Evolutionary conservation across 306 rosid genomes (phyloP), one percentile per base, ranked within the genome.

Genomic region (Prunus dulcis): DNA sequence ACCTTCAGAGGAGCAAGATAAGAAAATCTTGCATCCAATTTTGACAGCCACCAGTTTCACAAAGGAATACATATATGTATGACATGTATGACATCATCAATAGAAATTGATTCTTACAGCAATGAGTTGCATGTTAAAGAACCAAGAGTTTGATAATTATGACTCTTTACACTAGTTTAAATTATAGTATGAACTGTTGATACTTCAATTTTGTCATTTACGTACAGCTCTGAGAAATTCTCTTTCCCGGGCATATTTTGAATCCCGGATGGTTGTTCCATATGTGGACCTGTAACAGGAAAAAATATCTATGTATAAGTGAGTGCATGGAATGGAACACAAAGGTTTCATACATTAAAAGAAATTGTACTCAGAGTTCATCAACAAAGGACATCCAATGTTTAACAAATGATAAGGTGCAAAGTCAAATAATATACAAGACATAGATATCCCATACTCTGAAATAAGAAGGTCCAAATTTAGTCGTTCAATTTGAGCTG

Each of bases 201-300:
- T 66, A 55, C 25, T 69, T 49, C 57, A 47, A 74, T 64, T 69
- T 57, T 27, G 18, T 56, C 25, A 52, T 79, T 73, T 67, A 84
- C 98, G 57, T 90, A 94, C 97, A 34, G 89, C 97, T 90, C 83
- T 86, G 72, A 94, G 97, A 84, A 94, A 94, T 82, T 94, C 98
- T 83, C 93, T 89, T 84, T 94, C 97, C 25, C 97, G 93, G 67
- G 79, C 73, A 75, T 91, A 94, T 83, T 80, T 92, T 52, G 96
- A 92, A 81, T 94, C 98, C 53, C 98, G 97, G 38, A 86, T 84
- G 6, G 97, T 92, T 47, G 98, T 94, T 7, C 93, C 98, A 94
- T 92, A 94, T 8, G 98, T 94, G 62, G 98, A 92, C 80, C 98
- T 94, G 89, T 43, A 71, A 80, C 27, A 27, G 53, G 41, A 66